A percentile compares a stretch with the other conserved stretches of the same genome.
Evolutionary conservation across 2,329 filamentous ascomycete genomes (phyloP).

Genomic region (Thermothelomyces thermophilus): DNA sequence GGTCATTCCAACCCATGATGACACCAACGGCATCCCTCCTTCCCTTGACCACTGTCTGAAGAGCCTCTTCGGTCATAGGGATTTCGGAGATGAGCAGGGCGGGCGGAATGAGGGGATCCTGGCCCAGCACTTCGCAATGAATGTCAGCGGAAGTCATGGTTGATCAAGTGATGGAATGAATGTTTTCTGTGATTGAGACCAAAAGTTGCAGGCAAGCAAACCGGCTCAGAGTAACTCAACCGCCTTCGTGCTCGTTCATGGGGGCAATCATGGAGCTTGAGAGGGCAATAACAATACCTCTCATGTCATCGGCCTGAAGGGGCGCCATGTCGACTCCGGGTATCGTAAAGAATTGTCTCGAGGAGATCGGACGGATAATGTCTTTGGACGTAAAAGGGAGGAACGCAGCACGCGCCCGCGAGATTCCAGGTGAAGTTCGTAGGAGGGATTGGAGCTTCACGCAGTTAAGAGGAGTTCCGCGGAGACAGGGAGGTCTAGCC

Average conservation of each 20-base stretch:
- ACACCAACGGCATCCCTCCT: conserved; percentile 64
- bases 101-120: conserved; percentile 88
- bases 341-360: conserved; percentile 29
- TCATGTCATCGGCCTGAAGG: conserved; percentile 39
- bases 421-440: not conserved
- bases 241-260: not conserved
- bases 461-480: not conserved
- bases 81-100: conserved; percentile 82
- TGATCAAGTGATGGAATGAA: not conserved
- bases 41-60: conserved; percentile 64
- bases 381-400: not conserved
- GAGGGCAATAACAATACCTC: conserved; percentile 26
- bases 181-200: not conserved
- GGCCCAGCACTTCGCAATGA: conserved; percentile 65
- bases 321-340: conserved; percentile 36
- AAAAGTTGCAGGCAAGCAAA: not conserved
- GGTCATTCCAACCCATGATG: conserved; percentile 73
- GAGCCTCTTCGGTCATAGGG: conserved; percentile 57
- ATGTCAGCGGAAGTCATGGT: conserved; percentile 15
- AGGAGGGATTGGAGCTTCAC: not conserved
- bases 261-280: not conserved
- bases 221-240: not conserved
- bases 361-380: not conserved
- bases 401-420: not conserved
- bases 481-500: not conserved